Base-by-base conservation (phyloP, 2,329 filamentous ascomycete genomes). In the Monosporascus sp. region DNA sequence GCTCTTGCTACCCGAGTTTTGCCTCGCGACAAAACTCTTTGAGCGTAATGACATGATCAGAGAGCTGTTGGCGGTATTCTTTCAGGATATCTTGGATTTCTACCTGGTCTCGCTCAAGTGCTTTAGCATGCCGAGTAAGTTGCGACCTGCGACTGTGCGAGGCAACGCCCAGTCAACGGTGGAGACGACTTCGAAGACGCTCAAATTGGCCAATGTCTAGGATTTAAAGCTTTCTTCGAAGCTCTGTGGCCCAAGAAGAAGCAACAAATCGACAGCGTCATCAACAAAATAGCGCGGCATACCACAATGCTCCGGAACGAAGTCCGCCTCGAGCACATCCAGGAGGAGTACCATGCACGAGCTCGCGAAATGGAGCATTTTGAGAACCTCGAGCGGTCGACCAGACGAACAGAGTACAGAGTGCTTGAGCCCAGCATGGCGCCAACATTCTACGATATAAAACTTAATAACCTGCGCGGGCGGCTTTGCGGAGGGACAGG, bases 51-150 rank as follows among this genome's bases (percentile, higher is more conserved):
- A 53, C 1, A 50, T 53, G 7, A 54, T 69, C 15, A 60, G 61
- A 26, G 58, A 65, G 26, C 52, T 68, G 24, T 51, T 70, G 37
- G 59, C 52, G 15, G 57, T 72, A 5, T 70, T 72, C 45, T 72
- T 63, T 57, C 58, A 59, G 49, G 70, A 72, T 53, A 65, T 73
- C 17, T 63, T 72, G 22, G 66, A 71, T 41, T 66, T 73, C 51
- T 67, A 72, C 52, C 18, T 55, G 2, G 57, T 67, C 35, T 54
- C 60, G 2, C 54, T 72, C 48, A 58, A 65, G 20, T 68, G 69
- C 51, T 70, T 71, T 54, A 60, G 51, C 11, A 54, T 58, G 26
- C 48, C 60, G 14, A 57, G 68, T 70, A 56, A 63, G 61, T 57
- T 28, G 26, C 26, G 26, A 28, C 26, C 26, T 28, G 7, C 7